Percentiles rank a stretch among this genome's conserved stretches.
Evolutionary conservation across 2,329 filamentous ascomycete species (phyloP).

Genomic region (Sporothrix luriei): DNA sequence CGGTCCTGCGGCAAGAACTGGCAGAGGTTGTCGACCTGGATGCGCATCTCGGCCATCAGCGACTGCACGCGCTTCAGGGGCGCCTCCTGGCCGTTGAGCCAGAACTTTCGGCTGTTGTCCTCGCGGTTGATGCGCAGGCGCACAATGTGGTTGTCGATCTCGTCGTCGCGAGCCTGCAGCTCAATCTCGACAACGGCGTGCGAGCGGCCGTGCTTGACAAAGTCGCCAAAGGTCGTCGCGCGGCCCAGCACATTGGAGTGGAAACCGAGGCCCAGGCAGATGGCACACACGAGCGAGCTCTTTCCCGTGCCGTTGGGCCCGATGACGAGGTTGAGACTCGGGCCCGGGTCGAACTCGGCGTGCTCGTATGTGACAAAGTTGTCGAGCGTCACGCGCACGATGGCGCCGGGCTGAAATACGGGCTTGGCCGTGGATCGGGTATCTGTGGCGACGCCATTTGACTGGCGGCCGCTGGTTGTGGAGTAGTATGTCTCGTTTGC

Average conservation of each 20-base stretch:
- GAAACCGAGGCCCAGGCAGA: constrained; percentile 89
- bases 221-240: constrained; percentile 81
- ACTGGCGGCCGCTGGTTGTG: constrained; percentile 37
- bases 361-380: constrained; percentile 96
- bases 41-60: constrained; percentile 72
- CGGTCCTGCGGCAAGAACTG: constrained; percentile 96
- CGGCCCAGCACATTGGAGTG: constrained; percentile 79
- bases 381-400: constrained; percentile 79
- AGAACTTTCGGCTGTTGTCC: constrained; percentile 79
- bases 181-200: constrained; percentile 89
- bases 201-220: constrained; percentile 84
- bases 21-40: constrained; percentile 96
- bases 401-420: constrained; percentile 72
- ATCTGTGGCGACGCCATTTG: constrained; percentile 35
- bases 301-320: constrained; percentile 99
- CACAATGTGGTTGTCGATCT: constrained; percentile 70
- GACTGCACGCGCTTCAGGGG: constrained; percentile 66
- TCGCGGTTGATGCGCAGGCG: constrained; percentile 76
- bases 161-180: constrained; percentile 64
- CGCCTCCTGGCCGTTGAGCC: constrained; percentile 67
- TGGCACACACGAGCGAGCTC: constrained; percentile 94
- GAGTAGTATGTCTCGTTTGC: constrained; percentile 37
- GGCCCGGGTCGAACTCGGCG: constrained; percentile 87
- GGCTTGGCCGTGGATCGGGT: constrained; percentile 31
- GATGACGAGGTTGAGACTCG: constrained; percentile 96